Base-by-base conservation (phyloP, 192 early-diverging fungal genomes). In the Phycomyces nitens region DNA sequence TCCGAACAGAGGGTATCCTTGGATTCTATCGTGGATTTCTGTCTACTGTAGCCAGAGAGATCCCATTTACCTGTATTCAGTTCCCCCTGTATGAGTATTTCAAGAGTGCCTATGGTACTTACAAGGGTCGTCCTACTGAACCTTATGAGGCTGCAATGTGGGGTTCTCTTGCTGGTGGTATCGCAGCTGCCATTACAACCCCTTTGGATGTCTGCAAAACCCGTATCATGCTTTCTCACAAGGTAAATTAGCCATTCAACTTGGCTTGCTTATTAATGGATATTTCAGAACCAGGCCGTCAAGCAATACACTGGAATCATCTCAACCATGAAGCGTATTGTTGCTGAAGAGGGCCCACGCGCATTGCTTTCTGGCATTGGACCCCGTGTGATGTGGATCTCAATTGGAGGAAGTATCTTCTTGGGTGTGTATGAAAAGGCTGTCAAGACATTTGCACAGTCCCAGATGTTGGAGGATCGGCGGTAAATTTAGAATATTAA, bases 121-220 rank as follows among this genome's bases (percentile, higher is more conserved):
- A 71, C 4, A 72, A 85, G 8, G 71, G 82, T 6, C 67, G 83
- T 24, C 62, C 58, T 20, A 75, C 84, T 21, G 75, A 88, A 55
- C 85, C 94, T 27, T 90, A 83, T 80, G 91, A 95, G 72, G 91
- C 93, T 7, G 90, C 90, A 0, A 61, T 95, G 12, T 94, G 88
- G 62, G 96, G 93, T 14, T 91, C 88, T 26, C 50, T 99, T 22
- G 86, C 94, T 3, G 96, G 96, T 67, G 96, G 89, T 12, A 82
- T 87, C 20, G 94, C 96, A 0, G 96, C 94, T 1, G 94, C 84
- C 11, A 26, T 90, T 6, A 99, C 96, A 1, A 99, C 96, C 6
- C 96, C 96, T 18, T 78, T 99, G 54, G 96, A 99, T 78, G 94
- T 99, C 0, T 83, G 94, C 59, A 99, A 97, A 78, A 99, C 96